Evolutionary conservation across 306 rosid genomes (phyloP).

Genomic region (Quercus dentata): DNA sequence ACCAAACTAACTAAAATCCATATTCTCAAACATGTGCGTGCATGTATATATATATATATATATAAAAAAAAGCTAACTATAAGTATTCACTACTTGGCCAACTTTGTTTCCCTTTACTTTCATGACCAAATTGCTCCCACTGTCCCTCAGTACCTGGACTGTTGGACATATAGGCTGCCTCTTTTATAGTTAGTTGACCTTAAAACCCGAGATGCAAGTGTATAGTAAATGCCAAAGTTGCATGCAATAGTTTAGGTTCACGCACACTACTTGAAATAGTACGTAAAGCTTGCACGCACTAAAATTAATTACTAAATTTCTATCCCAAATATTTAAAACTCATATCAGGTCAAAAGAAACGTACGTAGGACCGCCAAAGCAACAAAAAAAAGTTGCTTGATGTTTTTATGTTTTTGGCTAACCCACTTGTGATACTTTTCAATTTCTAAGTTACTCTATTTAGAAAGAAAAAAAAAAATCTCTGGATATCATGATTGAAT

Average conservation of each 20-base stretch:
- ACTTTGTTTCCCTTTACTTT: background rate
- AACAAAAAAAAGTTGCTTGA: background rate
- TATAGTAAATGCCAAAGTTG: background rate
- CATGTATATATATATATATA: background rate
- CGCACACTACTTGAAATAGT: no score
- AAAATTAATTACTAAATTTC: no score
- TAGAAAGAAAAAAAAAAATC: background rate
- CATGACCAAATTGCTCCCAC: background rate
- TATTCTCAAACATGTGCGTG: rapidly evolving
- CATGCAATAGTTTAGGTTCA: background rate
- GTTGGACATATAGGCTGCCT: background rate
- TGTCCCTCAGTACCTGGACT: background rate
- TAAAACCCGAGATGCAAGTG: background rate
- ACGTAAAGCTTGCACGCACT: no score
- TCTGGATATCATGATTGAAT: background rate
- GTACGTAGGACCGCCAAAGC: background rate
- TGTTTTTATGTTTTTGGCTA: background rate
- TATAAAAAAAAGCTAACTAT: no score
- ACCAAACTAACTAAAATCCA: no score
- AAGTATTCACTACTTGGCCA: no score
- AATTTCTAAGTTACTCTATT: background rate
- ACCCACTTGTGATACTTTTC: conserved; percentile 7
- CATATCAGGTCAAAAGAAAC: background rate
- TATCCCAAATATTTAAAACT: no score
- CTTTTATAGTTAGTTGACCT: background rate